These are phyloP conservation scores for Ophiostoma perfectum DNA, from an alignment of 2,329 filamentous ascomycete species.

Conservation along the genomic window DNA sequence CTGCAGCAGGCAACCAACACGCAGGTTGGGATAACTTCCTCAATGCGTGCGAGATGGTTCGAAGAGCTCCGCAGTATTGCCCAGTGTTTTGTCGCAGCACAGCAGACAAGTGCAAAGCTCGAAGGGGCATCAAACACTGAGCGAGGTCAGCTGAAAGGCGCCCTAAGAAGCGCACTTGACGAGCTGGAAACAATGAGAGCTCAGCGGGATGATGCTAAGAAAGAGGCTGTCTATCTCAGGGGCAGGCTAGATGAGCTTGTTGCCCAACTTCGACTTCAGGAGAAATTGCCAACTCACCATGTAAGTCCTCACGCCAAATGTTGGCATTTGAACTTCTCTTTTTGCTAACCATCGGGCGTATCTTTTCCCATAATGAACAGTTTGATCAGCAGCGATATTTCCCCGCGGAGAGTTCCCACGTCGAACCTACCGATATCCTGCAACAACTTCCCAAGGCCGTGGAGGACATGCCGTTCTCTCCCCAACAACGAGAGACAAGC, in stretches of 20 bases:
- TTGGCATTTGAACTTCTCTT: background rate
- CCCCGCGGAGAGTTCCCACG: background rate
- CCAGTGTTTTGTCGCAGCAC: conserved; percentile 27
- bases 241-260: background rate
- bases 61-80: conserved; percentile 24
- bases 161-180: conserved; percentile 22
- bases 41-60: conserved; percentile 23
- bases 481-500: background rate
- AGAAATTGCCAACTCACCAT: background rate
- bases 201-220: conserved; percentile 17
- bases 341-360: too few species aligned
- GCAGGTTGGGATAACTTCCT: conserved; percentile 24
- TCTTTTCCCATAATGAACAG: too few species aligned
- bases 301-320: background rate
- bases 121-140: conserved; percentile 24
- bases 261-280: background rate
- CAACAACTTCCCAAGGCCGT: conserved; percentile 17
- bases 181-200: conserved; percentile 20
- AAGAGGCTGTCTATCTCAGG: conserved; percentile 24
- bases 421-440: background rate
- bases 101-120: conserved; percentile 23
- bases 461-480: conserved; percentile 25
- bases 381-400: background rate
- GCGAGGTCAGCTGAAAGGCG: conserved; percentile 22
- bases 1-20: conserved; percentile 26